Percentiles rank a stretch among this genome's conserved stretches.
These are phyloP conservation scores for Zymoseptoria brevis DNA, from an alignment of 2,329 filamentous ascomycete genomes.

Conservation along the genomic window DNA sequence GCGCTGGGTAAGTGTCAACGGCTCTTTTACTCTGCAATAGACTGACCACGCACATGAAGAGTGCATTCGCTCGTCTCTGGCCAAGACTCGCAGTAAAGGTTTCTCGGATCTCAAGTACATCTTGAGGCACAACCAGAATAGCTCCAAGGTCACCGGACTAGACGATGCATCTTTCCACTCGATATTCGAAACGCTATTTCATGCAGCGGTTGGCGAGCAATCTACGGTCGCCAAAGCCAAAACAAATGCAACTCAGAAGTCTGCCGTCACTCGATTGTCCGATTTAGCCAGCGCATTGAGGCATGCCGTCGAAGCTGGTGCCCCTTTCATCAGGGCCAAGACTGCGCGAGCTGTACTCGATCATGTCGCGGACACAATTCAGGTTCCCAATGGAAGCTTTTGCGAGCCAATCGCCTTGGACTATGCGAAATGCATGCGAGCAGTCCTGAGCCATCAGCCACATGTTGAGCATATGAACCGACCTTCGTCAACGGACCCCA, in stretches of 20 bases:
- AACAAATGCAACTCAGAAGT: constrained; percentile 33
- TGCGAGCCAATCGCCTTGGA: constrained; percentile 64
- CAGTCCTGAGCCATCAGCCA: constrained; percentile 62
- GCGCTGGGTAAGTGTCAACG: constrained; percentile 12
- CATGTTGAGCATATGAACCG: constrained; percentile 57
- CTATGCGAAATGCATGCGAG: constrained; percentile 68
- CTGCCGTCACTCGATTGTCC: constrained; percentile 50
- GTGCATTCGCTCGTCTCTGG: constrained; percentile 36
- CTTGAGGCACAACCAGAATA: constrained; percentile 45
- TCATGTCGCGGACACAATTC: constrained; percentile 64
- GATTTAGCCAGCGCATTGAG: constrained; percentile 65
- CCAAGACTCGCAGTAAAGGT: constrained; percentile 43
- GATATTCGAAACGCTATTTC: constrained; percentile 74
- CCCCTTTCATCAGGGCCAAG: constrained; percentile 56
- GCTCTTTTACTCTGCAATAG: constrained; percentile 2
- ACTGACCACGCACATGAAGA: constrained; percentile 16
- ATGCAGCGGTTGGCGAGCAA: constrained; percentile 60
- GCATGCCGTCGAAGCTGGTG: constrained; percentile 60
- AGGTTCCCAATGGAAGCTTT: constrained; percentile 52
- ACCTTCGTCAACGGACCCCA: constrained; percentile 45
- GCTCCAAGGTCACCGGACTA: constrained; percentile 38
- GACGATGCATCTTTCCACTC: constrained; percentile 72
- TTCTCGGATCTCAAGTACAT: constrained; percentile 50
- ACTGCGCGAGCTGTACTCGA: constrained; percentile 72
- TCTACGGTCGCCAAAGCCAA: constrained; percentile 50